Base-by-base conservation (phyloP, 108 stramenopile genomes). In the Nitzschia inconspicua region DNA sequence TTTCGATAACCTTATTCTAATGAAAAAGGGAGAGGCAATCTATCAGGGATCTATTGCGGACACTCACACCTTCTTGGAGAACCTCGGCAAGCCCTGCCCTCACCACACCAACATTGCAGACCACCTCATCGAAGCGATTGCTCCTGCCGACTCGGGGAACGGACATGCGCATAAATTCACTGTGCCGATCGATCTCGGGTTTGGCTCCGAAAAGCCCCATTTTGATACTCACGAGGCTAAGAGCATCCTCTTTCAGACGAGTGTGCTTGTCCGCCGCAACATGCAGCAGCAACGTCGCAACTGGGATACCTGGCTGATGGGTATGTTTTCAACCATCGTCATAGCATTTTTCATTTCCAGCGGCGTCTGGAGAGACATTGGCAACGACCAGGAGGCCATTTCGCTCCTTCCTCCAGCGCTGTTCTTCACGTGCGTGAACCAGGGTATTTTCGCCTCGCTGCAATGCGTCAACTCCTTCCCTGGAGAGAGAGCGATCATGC, bases 81-180 rank as follows among this genome's bases (percentile, higher is more conserved):
- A 51, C 7, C 67, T 70, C 16, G 70, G 73, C 19, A 66, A 77
- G 43, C 81, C 89, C 8, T 57, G 68, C 49, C 89, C 89, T 30
- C 52, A 32, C 8, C 57, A 82, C 28, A 85, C 80, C 43, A 85
- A 85, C 39, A 79, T 81, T 5, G 86, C 86, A n/a, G 89, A 91
- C 76, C 78, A 73, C 68, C 77, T 86, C 23, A 77, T 91, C 19
- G 55, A 56, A 4, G 55, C 36, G 5, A 39, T 56, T 56, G 50
- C 50, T n/a, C 50, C 50, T 7, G 25, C 6, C 29, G 6, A n/a
- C 29, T 20, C 22, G 7, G 27, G 29, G 7, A 8, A 26, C 23
- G 50, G n/a, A 52, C 39, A 57, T 44, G 7, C 9, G 7, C 10
- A 52, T 6, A 52, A 52, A 40, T 57, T 57, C 20, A 41, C 19